A percentile compares a stretch with the other conserved stretches of the same genome.
phyloP scores from a whole-genome alignment of 139 green algal genomes.

The Raphidocelis subcapitata region DNA sequence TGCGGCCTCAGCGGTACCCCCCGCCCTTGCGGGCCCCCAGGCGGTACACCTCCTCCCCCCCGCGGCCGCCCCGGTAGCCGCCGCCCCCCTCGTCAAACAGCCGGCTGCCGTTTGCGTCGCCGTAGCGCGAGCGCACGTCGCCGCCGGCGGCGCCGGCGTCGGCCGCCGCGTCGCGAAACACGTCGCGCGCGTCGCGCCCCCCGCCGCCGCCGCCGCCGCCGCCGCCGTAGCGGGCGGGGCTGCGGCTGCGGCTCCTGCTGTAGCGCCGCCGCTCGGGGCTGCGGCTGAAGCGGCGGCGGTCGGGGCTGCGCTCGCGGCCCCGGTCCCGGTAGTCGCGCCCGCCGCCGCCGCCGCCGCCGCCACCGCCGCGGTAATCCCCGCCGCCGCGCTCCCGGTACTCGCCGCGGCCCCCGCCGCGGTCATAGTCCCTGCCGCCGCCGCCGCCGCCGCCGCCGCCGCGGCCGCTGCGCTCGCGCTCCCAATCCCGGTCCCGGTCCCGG shows the following conservation, averaged over 20 bases:
- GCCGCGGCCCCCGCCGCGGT: neutral
- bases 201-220: neutral
- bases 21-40: slow-evolving; percentile 5
- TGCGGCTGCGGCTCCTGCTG: slow-evolving; percentile 16
- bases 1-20: slow-evolving; percentile 12
- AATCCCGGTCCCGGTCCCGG: slow-evolving; percentile 9
- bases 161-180: slow-evolving; percentile 6
- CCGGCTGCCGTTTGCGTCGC: slow-evolving; percentile 18
- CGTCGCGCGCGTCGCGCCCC: slow-evolving; percentile 31
- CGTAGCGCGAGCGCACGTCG: slow-evolving; percentile 19
- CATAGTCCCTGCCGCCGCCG: neutral
- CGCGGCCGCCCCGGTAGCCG: neutral
- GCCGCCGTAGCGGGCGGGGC: slow-evolving; percentile 7
- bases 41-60: slow-evolving; percentile 24
- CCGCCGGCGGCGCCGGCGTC: neutral
- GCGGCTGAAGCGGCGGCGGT: neutral
- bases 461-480: slow-evolving; percentile 2
- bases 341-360: neutral
- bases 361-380: neutral
- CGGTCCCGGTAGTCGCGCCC: neutral
- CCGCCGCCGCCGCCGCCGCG: neutral
- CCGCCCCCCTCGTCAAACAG: neutral
- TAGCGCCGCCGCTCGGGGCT: slow-evolving; percentile 7
- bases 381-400: neutral
- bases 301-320: neutral